phyloP scores from a whole-genome alignment of 2,329 filamentous ascomycete species.

The Trichoderma endophyticum region DNA sequence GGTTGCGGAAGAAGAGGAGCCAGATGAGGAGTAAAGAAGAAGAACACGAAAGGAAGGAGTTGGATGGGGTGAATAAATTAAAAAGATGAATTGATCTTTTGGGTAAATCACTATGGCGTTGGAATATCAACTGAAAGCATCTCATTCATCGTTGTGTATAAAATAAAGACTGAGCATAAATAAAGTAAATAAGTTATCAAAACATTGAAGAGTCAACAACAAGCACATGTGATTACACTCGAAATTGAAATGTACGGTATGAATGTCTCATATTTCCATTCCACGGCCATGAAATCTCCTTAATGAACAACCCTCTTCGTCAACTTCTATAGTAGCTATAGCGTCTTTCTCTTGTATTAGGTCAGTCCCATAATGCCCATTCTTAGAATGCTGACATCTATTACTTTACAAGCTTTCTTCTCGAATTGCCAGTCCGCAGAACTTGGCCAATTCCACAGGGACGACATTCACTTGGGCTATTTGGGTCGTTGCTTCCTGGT shows the following conservation, averaged over 20 bases:
- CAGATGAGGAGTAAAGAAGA: conserved; percentile 43
- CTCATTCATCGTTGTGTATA: conserved; percentile 8
- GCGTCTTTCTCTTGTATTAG: no score
- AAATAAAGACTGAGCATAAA: not conserved
- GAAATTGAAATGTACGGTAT: no score
- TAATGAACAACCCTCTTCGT: no score
- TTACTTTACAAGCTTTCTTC: no score
- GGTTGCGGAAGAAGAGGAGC: conserved; percentile 52
- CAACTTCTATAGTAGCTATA: no score
- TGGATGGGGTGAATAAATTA: not conserved
- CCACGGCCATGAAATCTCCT: not conserved
- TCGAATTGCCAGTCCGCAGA: no score
- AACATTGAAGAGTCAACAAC: not conserved
- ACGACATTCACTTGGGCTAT: no score
- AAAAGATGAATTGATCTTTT: not conserved
- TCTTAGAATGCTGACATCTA: no score
- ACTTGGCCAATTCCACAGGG: no score
- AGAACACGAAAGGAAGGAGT: not conserved
- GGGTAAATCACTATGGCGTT: conserved; percentile 14
- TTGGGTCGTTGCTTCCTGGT: no score
- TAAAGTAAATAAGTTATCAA: not conserved
- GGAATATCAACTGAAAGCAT: conserved; percentile 2
- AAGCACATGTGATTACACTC: no score
- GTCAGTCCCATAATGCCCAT: no score
- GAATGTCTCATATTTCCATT: not conserved